phyloP scores from a whole-genome alignment of 176 grass and related monocot species.

The Musa beccarii region DNA sequence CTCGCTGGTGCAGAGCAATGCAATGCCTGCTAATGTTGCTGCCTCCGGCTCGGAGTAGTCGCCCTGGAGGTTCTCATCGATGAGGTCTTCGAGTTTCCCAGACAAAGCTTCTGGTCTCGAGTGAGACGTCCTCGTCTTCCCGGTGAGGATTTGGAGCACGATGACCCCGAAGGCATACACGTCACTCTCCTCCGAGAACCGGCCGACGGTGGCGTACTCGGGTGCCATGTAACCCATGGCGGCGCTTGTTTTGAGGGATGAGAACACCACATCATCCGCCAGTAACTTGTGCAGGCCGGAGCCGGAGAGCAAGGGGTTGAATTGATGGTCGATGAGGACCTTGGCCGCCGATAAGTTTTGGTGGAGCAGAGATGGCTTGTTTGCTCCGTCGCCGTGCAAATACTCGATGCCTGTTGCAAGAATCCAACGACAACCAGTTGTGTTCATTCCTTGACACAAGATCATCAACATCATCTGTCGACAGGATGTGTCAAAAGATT shows the following conservation, averaged over 20 bases:
- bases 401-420: constrained; percentile 57
- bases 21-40: constrained; percentile 43
- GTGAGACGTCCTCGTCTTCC: constrained; percentile 42
- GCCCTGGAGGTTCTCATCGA: constrained; percentile 62
- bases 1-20: constrained; percentile 47
- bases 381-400: constrained; percentile 47
- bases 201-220: constrained; percentile 69
- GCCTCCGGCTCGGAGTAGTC: constrained; percentile 41
- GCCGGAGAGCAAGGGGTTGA: constrained; percentile 62
- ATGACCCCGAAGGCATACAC: constrained; percentile 79
- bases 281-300: constrained; percentile 77
- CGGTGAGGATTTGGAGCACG: constrained; percentile 63
- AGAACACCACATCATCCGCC: constrained; percentile 77
- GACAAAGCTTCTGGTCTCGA: constrained; percentile 12
- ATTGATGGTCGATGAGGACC: constrained; percentile 60
- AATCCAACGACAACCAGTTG: not conserved
- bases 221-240: constrained; percentile 98
- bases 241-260: constrained; percentile 73
- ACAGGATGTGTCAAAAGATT: not conserved
- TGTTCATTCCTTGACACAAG: no score
- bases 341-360: constrained; percentile 73
- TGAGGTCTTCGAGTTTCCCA: constrained; percentile 38
- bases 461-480: no score
- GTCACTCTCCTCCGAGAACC: constrained; percentile 85
- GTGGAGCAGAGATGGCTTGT: constrained; percentile 69